Percentiles rank a stretch among this genome's conserved stretches.
These are phyloP conservation scores for Dryadomyces quercivorus DNA, from an alignment of 2,329 filamentous ascomycete genomes.

Conservation along the genomic window DNA sequence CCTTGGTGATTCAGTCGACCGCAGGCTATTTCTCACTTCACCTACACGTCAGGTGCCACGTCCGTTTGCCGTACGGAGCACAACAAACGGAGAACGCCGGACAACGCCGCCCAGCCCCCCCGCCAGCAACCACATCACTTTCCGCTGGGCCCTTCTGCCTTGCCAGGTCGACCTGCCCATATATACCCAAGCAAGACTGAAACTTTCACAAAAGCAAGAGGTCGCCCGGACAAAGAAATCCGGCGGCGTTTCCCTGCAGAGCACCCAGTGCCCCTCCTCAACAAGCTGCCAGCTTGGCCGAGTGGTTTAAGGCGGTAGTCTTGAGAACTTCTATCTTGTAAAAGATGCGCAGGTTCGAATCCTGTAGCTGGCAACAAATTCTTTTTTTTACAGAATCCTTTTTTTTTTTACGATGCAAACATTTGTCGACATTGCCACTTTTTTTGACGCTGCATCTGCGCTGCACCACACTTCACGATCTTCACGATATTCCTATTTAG, in stretches of 20 bases:
- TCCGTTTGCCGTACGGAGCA: too few species aligned
- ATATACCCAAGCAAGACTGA: background rate
- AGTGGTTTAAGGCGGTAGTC: conserved; percentile 14
- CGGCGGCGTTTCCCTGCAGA: background rate
- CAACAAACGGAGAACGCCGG: background rate
- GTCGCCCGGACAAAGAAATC: background rate
- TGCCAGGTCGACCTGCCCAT: background rate
- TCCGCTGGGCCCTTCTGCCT: background rate
- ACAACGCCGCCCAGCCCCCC: background rate
- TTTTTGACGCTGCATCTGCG: too few species aligned
- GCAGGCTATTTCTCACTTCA: background rate
- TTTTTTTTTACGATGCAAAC: background rate
- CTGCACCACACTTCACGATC: too few species aligned
- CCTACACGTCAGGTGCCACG: background rate
- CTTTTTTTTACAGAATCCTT: background rate
- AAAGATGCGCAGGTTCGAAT: conserved; percentile 14
- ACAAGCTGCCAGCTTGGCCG: conserved; percentile 12
- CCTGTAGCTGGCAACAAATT: conserved; percentile 11
- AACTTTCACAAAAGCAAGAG: conserved; percentile 1
- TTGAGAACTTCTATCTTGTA: conserved; percentile 13
- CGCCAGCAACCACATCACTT: background rate
- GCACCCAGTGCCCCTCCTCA: background rate
- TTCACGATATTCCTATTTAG: too few species aligned
- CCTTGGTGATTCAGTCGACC: too few species aligned
- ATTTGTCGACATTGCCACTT: background rate